phyloP scores from a whole-genome alignment of 306 rosid genomes.

The Rubus parviflorus region DNA sequence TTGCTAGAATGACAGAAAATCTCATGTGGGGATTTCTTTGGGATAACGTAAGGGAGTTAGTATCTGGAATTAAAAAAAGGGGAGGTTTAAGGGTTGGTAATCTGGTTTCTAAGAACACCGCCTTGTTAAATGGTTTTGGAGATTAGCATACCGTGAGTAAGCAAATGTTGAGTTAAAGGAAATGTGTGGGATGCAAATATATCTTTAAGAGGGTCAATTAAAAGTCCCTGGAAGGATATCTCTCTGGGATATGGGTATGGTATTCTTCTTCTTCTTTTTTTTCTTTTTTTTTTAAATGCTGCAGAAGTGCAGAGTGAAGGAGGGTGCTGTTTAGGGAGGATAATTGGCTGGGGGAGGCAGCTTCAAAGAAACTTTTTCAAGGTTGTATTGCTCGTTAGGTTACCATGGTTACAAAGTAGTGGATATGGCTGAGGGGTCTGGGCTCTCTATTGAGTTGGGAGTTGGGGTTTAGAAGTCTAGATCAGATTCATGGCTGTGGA shows the following conservation, averaged over 20 bases:
- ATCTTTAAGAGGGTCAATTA: neutral
- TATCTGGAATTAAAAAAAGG: neutral
- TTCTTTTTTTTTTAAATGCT: neutral
- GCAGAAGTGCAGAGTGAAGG: neutral
- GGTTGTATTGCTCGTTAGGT: neutral
- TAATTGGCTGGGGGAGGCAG: neutral
- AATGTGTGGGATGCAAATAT: neutral
- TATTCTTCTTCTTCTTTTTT: no score
- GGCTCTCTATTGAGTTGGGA: neutral
- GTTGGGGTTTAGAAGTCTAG: neutral
- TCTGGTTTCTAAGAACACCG: neutral
- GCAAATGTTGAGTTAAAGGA: neutral
- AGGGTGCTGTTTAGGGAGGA: neutral
- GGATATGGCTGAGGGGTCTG: neutral
- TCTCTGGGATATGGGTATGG: neutral
- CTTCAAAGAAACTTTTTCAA: neutral
- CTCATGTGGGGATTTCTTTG: neutral
- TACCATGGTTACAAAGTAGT: neutral
- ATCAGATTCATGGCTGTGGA: no score
- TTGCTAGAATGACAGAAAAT: neutral
- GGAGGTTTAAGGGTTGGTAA: neutral
- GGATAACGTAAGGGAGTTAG: neutral
- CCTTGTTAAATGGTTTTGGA: neutral
- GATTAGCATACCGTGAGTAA: neutral
- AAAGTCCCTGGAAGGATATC: neutral